Base-by-base conservation (phyloP, 768 basidiomycete genomes). In the Neoboletus brunneissimus region DNA sequence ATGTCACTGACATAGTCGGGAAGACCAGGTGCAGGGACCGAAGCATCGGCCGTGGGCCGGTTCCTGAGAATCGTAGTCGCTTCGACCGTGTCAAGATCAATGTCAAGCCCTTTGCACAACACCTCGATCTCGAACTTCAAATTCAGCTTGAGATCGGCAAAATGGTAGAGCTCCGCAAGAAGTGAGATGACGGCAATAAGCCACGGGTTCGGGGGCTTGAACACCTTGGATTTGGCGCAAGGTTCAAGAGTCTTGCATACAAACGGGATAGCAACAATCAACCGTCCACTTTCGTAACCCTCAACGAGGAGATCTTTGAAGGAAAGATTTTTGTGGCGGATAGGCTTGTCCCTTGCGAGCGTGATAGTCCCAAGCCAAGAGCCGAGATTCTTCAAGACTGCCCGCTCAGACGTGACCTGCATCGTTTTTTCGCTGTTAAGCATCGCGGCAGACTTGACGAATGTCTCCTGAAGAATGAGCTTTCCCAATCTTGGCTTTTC, bases 71-170 rank as follows among this genome's bases (percentile, higher is more conserved):
- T 81, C 5, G 82, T 87, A 6, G 94, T 87, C 3, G 90, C 88
- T 67, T 96, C 91, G 45, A 98, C 79, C 8, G 85, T 72, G 67
- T 90, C 91, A 29, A 98, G 81, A 64, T 94, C 87, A 62, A 99
- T 84, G 29, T 92, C 87, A 32, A 99, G 83, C 32, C 84, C 84
- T 71, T 94, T 95, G 81, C 96, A 98, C 20, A 98, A 77, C 38
- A 98, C 87, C 73, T 99, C 97, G 53, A 99, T 98, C 74, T 98
- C 97, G 67, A 99, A 99, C 73, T 98, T 98, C 69, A 94, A 81
- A 69, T 98, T 97, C 53, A 98, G 78, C 74, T 96, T 96, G 58
- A 98, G 80, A 64, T 98, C 95, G 5, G 94, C 96, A 65, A 88
- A 95, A 69, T 95, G 91, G 72, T 99, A 98, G n/a, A 99, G 81